Evolutionary conservation across 768 basidiomycete genomes (phyloP).

Genomic region (Tulasnella sp.): DNA sequence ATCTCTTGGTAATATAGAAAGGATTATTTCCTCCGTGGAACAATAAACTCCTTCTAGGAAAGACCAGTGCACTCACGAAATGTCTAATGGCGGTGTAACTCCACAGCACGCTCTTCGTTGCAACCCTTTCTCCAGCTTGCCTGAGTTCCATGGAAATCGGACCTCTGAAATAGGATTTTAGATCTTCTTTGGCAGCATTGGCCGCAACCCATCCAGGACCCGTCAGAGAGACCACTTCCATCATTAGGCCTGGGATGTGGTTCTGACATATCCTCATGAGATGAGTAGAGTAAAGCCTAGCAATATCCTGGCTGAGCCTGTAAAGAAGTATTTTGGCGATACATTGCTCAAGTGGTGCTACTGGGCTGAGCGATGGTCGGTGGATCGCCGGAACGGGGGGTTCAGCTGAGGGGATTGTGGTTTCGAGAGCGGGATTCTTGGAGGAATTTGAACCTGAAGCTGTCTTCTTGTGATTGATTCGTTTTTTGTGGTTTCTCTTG

Average conservation of each 20-base stretch:
- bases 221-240: slow-evolving; percentile 63
- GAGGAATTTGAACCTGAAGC: not conserved
- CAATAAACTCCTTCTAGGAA: not conserved
- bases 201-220: slow-evolving; percentile 71
- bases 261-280: slow-evolving; percentile 66
- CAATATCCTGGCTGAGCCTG: slow-evolving; percentile 75
- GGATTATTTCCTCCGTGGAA: not conserved
- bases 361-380: not conserved
- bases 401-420: not conserved
- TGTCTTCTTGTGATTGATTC: slow-evolving; percentile 13
- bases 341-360: slow-evolving; percentile 14
- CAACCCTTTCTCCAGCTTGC: slow-evolving; percentile 75
- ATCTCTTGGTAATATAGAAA: not conserved
- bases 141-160: slow-evolving; percentile 76
- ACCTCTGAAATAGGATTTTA: slow-evolving; percentile 67
- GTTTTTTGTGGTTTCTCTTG: slow-evolving; percentile 3
- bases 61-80: slow-evolving; percentile 56
- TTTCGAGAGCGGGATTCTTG: not conserved
- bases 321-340: slow-evolving; percentile 63
- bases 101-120: slow-evolving; percentile 79
- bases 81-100: slow-evolving; percentile 75
- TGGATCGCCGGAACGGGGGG: slow-evolving; percentile 16
- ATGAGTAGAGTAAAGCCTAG: slow-evolving; percentile 66
- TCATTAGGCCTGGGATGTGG: slow-evolving; percentile 67
- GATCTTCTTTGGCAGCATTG: slow-evolving; percentile 67